A percentile compares a stretch with the other conserved stretches of the same genome.
Evolutionary conservation across 2,329 filamentous ascomycete genomes (phyloP).

Genomic region (Plectosphaerella sp.): DNA sequence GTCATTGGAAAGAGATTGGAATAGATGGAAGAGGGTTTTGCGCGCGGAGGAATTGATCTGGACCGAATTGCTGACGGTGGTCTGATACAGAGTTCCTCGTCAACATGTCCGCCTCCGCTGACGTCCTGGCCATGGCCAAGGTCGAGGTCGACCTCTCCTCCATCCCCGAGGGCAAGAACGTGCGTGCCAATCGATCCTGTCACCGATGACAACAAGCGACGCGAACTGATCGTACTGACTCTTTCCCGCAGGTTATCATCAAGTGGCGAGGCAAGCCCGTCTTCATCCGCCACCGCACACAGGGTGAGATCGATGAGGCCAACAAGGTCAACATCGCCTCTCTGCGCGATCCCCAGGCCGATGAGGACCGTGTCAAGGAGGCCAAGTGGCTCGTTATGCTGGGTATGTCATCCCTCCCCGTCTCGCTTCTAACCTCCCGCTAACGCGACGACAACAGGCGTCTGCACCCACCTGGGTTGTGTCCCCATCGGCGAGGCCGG

Average conservation of each 20-base stretch:
- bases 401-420: conserved; percentile 51
- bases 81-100: conserved; percentile 82
- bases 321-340: conserved; percentile 78
- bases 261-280: conserved; percentile 99
- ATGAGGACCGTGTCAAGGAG: conserved; percentile 93
- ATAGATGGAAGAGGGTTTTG: not conserved
- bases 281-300: conserved; percentile 98
- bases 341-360: conserved; percentile 86
- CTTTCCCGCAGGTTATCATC: conserved; percentile 75
- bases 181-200: conserved; percentile 41
- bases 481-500: conserved; percentile 98
- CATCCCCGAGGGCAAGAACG: conserved; percentile 99
- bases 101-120: conserved; percentile 99
- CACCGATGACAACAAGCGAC: not conserved
- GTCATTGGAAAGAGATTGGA: not conserved
- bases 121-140: conserved; percentile 98
- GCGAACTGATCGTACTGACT: not conserved
- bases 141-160: conserved; percentile 90
- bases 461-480: conserved; percentile 99
- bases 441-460: conserved; percentile 50
- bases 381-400: conserved; percentile 99
- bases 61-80: conserved; percentile 16
- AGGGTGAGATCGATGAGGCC: conserved; percentile 89
- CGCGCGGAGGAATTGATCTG: conserved; percentile 3
- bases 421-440: not conserved